Evolutionary conservation across 164 flowering plant species (phyloP), one percentile per base, ranked within the genome.

Genomic region (Chloranthus sessilifolius): DNA sequence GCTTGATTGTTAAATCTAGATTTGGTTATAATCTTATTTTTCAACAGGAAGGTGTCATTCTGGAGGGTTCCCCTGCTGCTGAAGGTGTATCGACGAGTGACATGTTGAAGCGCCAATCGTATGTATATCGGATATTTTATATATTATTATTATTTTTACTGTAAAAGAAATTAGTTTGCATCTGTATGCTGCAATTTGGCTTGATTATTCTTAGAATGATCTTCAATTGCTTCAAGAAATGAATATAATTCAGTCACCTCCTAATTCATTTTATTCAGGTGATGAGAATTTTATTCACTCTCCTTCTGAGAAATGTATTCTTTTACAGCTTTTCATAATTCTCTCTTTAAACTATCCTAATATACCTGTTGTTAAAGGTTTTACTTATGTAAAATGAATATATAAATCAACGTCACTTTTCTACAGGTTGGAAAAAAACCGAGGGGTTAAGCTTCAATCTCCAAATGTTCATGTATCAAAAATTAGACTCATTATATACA

Each of bases 21-120:
- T n/a, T n/a, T n/a, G n/a, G n/a, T n/a, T n/a, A n/a, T n/a, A n/a
- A n/a, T n/a, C n/a, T 36, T 43, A 6, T 40, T 53, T 27, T 24
- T 16, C 25, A 52, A 63, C 61, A 92, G 99, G 97, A 94, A 70
- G 99, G 97, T 36, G 65, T 81, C 45, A 82, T 94, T 64, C 54
- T 81, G 50, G 92, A 78, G 68, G 95, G 86, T n/a, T 78, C 91
- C 50, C 85, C 89, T 43, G 99, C 97, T 66, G 91, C 99, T 38
- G 81, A 74, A 65, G 97, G 92, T 62, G 95, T 94, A 70, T 94
- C 97, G 23, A 71, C 73, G 15, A 69, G 63, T 68, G 99, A 94
- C 62, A 78, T 94, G 92, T 45, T 60, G 31, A 94, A 86, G 67
- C 89, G 97, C 11, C 66, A 80, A 68, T 41, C 3, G 99, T 86